Evolutionary conservation across 2,329 filamentous ascomycete species (phyloP).

Genomic region (Fusarium subtropicale): DNA sequence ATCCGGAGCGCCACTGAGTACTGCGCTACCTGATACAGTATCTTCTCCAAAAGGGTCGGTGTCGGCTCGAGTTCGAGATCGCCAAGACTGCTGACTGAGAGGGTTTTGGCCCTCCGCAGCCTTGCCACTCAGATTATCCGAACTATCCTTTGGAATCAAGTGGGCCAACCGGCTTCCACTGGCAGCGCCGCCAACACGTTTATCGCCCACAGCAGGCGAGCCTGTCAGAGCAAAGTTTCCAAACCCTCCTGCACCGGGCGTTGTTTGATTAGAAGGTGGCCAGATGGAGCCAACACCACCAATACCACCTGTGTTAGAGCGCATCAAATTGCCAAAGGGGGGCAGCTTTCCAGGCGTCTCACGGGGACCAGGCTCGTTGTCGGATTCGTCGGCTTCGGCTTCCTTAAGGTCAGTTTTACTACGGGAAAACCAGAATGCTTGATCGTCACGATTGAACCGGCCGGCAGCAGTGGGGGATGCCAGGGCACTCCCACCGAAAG

Average conservation of each 20-base stretch:
- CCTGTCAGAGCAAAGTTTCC: conserved; percentile 83
- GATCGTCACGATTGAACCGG: conserved; percentile 72
- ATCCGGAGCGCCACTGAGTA: conserved; percentile 80
- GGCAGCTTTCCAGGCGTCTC: conserved; percentile 50
- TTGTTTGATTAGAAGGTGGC: conserved; percentile 64
- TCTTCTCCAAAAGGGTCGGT: conserved; percentile 83
- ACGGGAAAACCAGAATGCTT: conserved; percentile 67
- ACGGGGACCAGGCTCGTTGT: conserved; percentile 51
- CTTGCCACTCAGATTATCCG: conserved; percentile 70
- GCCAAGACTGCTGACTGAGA: conserved; percentile 63
- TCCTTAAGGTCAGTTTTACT: conserved; percentile 67
- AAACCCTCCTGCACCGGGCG: conserved; percentile 81
- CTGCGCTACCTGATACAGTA: conserved; percentile 73
- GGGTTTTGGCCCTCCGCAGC: conserved; percentile 61
- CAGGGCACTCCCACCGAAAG: conserved; percentile 62
- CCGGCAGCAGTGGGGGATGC: conserved; percentile 71
- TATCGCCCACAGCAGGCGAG: conserved; percentile 72
- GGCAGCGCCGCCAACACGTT: conserved; percentile 76
- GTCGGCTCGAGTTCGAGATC: conserved; percentile 73
- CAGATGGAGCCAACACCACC: conserved; percentile 59
- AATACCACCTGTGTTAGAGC: conserved; percentile 66
- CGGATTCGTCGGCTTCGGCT: conserved; percentile 65
- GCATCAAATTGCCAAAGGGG: conserved; percentile 61
- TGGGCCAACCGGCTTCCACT: conserved; percentile 89
- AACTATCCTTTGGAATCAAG: conserved; percentile 80